These are phyloP conservation scores for Pisolithus tinctorius DNA, from an alignment of 768 basidiomycete species.

Conservation along the genomic window DNA sequence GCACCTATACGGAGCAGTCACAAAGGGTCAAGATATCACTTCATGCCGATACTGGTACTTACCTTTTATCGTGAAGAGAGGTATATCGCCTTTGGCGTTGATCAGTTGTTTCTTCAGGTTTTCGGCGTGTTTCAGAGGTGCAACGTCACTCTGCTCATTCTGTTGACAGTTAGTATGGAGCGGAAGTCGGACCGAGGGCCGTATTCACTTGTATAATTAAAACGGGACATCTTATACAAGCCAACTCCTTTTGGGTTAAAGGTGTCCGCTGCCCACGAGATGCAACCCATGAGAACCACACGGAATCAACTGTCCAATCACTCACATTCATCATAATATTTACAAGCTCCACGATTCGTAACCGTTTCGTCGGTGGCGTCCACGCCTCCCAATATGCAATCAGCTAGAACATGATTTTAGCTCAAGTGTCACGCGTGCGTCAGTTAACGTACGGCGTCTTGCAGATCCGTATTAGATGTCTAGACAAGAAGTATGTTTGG, in stretches of 20 bases:
- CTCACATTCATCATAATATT: conserved; percentile 58
- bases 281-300: not conserved
- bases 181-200: not conserved
- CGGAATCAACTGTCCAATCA: not conserved
- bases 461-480: conserved; percentile 41
- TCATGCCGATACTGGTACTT: conserved; percentile 2
- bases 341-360: conserved; percentile 44
- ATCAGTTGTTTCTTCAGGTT: conserved; percentile 41
- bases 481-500: conserved; percentile 2
- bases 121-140: conserved; percentile 53
- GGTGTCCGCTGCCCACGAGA: conserved; percentile 43
- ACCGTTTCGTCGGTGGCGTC: conserved; percentile 48
- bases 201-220: conserved; percentile 59
- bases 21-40: not conserved
- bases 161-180: conserved; percentile 19
- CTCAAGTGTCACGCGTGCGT: not conserved
- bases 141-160: conserved; percentile 55
- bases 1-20: conserved; percentile 35
- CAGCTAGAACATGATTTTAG: conserved; percentile 36
- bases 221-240: conserved; percentile 54
- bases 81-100: conserved; percentile 39
- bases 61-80: conserved; percentile 62
- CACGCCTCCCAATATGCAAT: conserved; percentile 57
- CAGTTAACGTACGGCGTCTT: conserved; percentile 50
- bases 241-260: conserved; percentile 40